Base-by-base conservation (phyloP, 1,139 yeast genomes). In the Geotrichum reessii region DNA sequence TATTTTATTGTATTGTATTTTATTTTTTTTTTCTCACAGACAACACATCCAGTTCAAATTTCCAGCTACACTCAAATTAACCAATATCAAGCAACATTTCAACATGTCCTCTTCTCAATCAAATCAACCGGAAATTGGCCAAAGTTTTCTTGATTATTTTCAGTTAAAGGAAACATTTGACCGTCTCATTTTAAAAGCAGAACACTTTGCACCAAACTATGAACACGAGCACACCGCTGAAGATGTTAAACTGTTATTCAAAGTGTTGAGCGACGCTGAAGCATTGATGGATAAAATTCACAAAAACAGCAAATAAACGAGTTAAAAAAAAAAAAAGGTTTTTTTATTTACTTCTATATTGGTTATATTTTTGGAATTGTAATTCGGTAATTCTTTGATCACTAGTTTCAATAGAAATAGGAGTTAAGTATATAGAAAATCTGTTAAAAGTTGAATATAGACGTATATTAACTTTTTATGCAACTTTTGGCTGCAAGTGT, bases 71-170 rank as follows among this genome's bases (percentile, higher is more conserved):
- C 5, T 2, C 17, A 37, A n/a, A 14, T 14, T 14, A 6, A 6
- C 12, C 37, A 4, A 3, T 4, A 11, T 37, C 17, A 37, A 4
- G n/a, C n/a, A n/a, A 7, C 44, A n/a, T n/a, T 33, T 12, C 40
- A n/a, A 2, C n/a, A 37, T 37, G 44, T n/a, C 44, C n/a, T 37
- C 21, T 14, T 37, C 44, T 5, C 44, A 37, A n/a, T 14, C 44
- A 11, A 37, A 37, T n/a, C 17, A 37, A 3, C 17, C 44, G 7
- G 52, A 50, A 50, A 37, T 50, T 8, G 40, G 40, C 2, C 53
- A 50, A 50, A 24, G 47, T 22, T 24, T 50, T 17, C 40, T 24
- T 17, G 53, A 50, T 19, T 50, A 50, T 25, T 50, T 50, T 24
- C 19, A 19, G 33, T 31, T 50, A 14, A 50, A 50, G 25, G 53